Evolutionary conservation across 73 alveolate species (phyloP).

Genomic region (Effrenium voratum): DNA sequence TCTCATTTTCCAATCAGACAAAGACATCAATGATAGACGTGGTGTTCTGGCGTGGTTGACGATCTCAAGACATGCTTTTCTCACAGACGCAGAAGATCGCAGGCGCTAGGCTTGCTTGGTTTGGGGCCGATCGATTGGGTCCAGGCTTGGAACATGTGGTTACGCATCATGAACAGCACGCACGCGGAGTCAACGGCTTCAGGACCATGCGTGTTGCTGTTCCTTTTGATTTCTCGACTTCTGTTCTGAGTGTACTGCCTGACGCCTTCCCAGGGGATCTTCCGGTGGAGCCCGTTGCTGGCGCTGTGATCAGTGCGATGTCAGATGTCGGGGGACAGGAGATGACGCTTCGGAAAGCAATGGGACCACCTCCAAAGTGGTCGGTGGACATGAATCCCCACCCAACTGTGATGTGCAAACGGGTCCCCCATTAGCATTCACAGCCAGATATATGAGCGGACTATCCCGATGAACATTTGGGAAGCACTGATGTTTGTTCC

Average conservation of each 20-base stretch:
- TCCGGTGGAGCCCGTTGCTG: slow-evolving; percentile 75
- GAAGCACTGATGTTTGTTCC: too few relatives aligned
- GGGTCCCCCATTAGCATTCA: neutral
- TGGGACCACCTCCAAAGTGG: neutral
- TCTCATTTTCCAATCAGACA: too few relatives aligned
- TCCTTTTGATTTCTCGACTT: neutral
- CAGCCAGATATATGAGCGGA: neutral
- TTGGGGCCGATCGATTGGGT: too few relatives aligned
- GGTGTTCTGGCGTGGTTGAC: too few relatives aligned
- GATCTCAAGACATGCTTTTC: too few relatives aligned
- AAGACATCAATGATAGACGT: too few relatives aligned
- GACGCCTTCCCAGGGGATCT: slow-evolving; percentile 39
- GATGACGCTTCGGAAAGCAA: neutral
- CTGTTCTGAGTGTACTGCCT: neutral
- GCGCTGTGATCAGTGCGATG: slow-evolving; percentile 89
- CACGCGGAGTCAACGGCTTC: neutral
- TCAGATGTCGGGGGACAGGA: slow-evolving; percentile 88
- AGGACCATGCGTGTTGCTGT: neutral
- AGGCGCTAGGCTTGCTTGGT: too few relatives aligned
- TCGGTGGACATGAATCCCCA: neutral
- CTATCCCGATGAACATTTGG: too few relatives aligned
- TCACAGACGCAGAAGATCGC: too few relatives aligned
- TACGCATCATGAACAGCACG: neutral
- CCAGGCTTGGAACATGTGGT: too few relatives aligned
- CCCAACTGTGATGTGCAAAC: neutral